Conservation (phyloP, 1,139 yeast species). For the Taphrina communis region DNA sequence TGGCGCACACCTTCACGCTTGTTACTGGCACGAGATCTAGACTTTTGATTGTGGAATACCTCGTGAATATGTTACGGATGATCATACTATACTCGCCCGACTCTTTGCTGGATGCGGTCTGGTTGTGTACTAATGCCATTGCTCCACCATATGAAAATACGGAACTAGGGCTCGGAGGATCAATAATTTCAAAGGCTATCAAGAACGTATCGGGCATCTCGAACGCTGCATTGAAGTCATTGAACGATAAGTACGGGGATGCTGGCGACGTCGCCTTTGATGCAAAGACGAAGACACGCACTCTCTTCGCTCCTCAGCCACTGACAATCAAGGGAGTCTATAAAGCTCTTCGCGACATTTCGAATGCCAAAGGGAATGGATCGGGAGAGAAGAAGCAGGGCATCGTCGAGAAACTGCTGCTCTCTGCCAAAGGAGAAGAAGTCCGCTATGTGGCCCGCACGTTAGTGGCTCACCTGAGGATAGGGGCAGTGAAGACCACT, state of each 20-base stretch:
- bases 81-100: slow-evolving; percentile 44
- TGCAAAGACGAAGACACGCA: slow-evolving; percentile 46
- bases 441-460: slow-evolving; percentile 90
- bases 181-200: slow-evolving; percentile 45
- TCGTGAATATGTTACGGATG: slow-evolving; percentile 46
- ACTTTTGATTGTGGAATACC: slow-evolving; percentile 45
- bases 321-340: slow-evolving; percentile 46
- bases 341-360: slow-evolving; percentile 45
- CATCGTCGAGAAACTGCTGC: slow-evolving; percentile 78
- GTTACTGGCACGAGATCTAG: slow-evolving; percentile 46
- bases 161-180: slow-evolving; percentile 47
- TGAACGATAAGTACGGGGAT: slow-evolving; percentile 47
- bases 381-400: slow-evolving; percentile 59
- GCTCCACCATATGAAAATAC: slow-evolving; percentile 46
- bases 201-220: slow-evolving; percentile 46
- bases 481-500: slow-evolving; percentile 92
- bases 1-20: slow-evolving; percentile 44
- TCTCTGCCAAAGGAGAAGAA: slow-evolving; percentile 85
- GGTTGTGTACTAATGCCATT: slow-evolving; percentile 46
- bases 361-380: slow-evolving; percentile 45
- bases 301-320: slow-evolving; percentile 45
- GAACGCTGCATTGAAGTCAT: slow-evolving; percentile 40
- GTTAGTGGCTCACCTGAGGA: slow-evolving; percentile 87
- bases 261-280: slow-evolving; percentile 48
- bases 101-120: slow-evolving; percentile 46